Percentiles rank a stretch among this genome's conserved stretches.
Conservation (phyloP, 164 flowering plant genomes). For the Euptelea pleiosperma region DNA sequence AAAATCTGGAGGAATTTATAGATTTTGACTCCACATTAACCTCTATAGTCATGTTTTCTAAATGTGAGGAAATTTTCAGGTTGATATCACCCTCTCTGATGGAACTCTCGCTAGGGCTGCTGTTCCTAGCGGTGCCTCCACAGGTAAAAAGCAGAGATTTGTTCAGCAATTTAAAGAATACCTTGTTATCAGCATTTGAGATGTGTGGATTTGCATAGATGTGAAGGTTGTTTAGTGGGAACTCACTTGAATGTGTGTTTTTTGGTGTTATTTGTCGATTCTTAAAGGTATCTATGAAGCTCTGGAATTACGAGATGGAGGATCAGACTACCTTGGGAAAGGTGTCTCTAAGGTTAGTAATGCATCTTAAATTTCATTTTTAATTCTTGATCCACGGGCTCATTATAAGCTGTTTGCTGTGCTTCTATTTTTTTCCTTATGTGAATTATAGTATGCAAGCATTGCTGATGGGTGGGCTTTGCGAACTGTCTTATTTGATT, state of each 20-base stretch:
- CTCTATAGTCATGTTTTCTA: neutral
- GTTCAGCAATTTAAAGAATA: no score
- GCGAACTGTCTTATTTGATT: no score
- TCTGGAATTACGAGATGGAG: conserved; percentile 55
- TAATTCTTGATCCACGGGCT: no score
- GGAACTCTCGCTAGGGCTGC: conserved; percentile 58
- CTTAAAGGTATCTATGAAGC: conserved; percentile 50
- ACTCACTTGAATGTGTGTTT: neutral
- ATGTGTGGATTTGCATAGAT: neutral
- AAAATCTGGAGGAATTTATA: no score
- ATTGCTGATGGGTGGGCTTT: no score
- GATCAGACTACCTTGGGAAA: conserved; percentile 54
- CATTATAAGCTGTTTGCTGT: no score
- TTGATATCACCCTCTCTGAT: conserved; percentile 37
- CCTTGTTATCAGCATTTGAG: neutral
- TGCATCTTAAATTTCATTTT: no score
- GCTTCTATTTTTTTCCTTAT: no score
- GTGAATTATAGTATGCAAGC: no score
- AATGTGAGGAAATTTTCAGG: conserved; percentile 27
- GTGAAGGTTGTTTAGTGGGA: neutral
- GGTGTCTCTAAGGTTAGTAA: conserved; percentile 51
- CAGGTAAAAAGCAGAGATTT: conserved; percentile 29
- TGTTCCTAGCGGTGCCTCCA: conserved; percentile 70
- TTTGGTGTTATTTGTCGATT: neutral
- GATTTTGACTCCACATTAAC: neutral